Percentiles rank a stretch among this genome's conserved stretches.
Conservation (phyloP, 164 flowering plant genomes). For the Magnolia officinalis region DNA sequence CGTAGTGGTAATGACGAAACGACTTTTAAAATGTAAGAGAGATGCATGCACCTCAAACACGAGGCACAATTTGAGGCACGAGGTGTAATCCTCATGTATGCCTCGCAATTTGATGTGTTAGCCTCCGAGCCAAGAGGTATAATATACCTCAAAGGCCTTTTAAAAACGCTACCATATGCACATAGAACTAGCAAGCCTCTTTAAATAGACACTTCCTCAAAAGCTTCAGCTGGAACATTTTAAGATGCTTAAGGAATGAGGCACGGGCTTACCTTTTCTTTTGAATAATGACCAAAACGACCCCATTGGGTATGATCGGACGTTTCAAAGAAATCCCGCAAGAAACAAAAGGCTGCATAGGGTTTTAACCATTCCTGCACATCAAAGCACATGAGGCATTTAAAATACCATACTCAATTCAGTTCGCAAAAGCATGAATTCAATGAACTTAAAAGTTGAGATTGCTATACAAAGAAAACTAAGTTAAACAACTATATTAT, state of each 20-base stretch:
- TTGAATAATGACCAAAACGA: constrained; percentile 62
- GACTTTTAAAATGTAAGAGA: background rate
- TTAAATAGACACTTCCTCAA: too few species aligned
- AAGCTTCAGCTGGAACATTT: constrained; percentile 1
- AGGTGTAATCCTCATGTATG: background rate
- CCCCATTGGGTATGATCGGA: constrained; percentile 99
- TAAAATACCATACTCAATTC: background rate
- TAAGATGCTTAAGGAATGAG: background rate
- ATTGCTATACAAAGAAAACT: background rate
- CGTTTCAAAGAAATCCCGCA: constrained; percentile 93
- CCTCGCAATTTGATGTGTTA: background rate
- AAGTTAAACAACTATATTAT: background rate
- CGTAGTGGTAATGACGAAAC: background rate
- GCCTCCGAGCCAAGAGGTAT: background rate
- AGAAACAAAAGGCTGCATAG: constrained; percentile 93
- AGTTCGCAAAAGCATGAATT: background rate
- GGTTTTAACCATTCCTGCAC: constrained; percentile 95
- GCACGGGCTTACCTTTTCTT: constrained; percentile 52
- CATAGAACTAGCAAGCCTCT: background rate
- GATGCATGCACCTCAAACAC: background rate
- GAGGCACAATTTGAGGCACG: background rate
- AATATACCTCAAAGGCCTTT: background rate
- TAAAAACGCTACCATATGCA: background rate
- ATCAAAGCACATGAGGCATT: constrained; percentile 9
- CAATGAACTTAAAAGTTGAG: background rate